These are phyloP conservation scores for Talaromyces liani DNA, from an alignment of 495 filamentous ascomycete genomes.

Conservation along the genomic window DNA sequence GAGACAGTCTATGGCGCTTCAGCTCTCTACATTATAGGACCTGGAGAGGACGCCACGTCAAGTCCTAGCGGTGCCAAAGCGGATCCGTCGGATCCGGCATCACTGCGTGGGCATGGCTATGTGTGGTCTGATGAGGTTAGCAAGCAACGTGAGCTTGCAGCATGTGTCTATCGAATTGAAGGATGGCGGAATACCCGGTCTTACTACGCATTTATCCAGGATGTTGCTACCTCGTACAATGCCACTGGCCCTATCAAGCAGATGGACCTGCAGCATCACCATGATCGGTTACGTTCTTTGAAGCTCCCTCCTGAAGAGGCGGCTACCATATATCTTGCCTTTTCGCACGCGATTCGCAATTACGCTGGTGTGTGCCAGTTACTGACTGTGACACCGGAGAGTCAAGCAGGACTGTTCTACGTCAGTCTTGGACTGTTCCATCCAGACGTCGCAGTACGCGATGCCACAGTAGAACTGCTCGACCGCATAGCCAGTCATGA, in stretches of 20 bases:
- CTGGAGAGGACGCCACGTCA: slow-evolving; percentile 39
- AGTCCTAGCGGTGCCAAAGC: slow-evolving; percentile 37
- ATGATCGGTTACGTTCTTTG: slow-evolving; percentile 77
- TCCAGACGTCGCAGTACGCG: slow-evolving; percentile 67
- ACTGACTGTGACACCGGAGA: slow-evolving; percentile 79
- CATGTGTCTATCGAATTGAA: slow-evolving; percentile 85
- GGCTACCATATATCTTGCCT: slow-evolving; percentile 71
- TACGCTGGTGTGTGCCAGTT: slow-evolving; percentile 88
- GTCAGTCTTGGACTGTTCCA: slow-evolving; percentile 91
- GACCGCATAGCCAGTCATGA: slow-evolving; percentile 79
- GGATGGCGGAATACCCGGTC: slow-evolving; percentile 92
- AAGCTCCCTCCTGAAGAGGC: slow-evolving; percentile 64
- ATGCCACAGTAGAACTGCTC: slow-evolving; percentile 70
- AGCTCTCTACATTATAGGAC: slow-evolving; percentile 77
- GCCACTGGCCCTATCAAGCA: slow-evolving; percentile 67
- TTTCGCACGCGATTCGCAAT: slow-evolving; percentile 65
- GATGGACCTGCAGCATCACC: slow-evolving; percentile 83
- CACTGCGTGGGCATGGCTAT: slow-evolving; percentile 77
- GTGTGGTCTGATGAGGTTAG: slow-evolving; percentile 81
- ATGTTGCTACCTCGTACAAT: slow-evolving; percentile 45
- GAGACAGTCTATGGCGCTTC: slow-evolving; percentile 88
- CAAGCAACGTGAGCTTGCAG: slow-evolving; percentile 78
- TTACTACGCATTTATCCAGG: slow-evolving; percentile 93
- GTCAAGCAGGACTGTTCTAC: slow-evolving; percentile 85
- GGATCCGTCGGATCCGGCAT: slow-evolving; percentile 47